Base-by-base conservation (phyloP, 352 stramenopile genomes). In the Phytophthora niederhauseri region DNA sequence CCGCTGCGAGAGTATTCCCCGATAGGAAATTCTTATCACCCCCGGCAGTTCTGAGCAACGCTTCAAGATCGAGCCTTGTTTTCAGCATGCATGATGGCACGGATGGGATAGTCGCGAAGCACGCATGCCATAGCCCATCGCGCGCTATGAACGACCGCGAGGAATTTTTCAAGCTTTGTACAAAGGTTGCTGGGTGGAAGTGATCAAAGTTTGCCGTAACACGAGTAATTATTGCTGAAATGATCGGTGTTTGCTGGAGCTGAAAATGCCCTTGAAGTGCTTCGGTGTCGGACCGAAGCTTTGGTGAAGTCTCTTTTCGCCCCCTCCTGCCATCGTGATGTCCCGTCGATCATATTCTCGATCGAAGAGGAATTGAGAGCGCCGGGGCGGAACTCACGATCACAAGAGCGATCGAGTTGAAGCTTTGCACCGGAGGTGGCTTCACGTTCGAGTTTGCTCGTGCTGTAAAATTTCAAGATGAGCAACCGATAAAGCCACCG, bases 31-130 rank as follows among this genome's bases (percentile, higher is more conserved):
- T 45, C 36, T 19, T 45, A 7, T 45, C 36, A 68, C 19, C 30
- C 12, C 30, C 14, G 28, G 34, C n/a, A 30, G 1, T 12, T 14
- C 36, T 45, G 7, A n/a, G 19, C 34, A 57, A 19, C 60, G 34
- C 9, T 60, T 59, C 45, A 56, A 65, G 61, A 65, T 64, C 61
- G 28, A 24, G 48, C 28, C 48, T 20, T 65, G 49, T 57, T 38
- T 22, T 64, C 15, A 26, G 19, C 22, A 54, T 24, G 19, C 22
- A 54, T 24, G 26, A 17, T n/a, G 55, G 22, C 50, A 24, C 22
- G 24, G 22, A 51, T 26, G 48, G 66, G 66, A 74, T 66, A 70
- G 67, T 43, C 61, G 14, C n/a, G 17, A 43, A 46, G 61, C 66
- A 66, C 61, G 55, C 31, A 63, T 46, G 46, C 41, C 31, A 38